Evolutionary conservation across 768 basidiomycete species (phyloP).

Genomic region (Asterophora parasitica): DNA sequence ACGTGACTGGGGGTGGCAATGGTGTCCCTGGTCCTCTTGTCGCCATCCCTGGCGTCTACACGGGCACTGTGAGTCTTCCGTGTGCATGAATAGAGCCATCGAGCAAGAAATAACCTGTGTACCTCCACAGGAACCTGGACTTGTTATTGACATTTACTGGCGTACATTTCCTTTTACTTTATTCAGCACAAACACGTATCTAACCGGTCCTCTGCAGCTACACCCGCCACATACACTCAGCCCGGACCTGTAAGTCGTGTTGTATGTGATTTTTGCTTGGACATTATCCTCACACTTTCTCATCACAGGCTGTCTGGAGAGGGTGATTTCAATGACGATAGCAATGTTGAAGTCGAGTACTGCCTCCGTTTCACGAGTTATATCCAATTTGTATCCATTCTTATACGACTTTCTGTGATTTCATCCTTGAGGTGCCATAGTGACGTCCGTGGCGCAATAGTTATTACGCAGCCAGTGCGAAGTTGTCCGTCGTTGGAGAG

Average conservation of each 20-base stretch:
- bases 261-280: neutral
- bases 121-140: slow-evolving; percentile 10
- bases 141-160: slow-evolving; percentile 12
- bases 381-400: too few relatives aligned
- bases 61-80: slow-evolving; percentile 2
- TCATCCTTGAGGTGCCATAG: too few relatives aligned
- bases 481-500: too few relatives aligned
- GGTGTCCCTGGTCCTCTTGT: slow-evolving; percentile 15
- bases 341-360: too few relatives aligned
- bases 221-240: slow-evolving; percentile 11
- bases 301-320: slow-evolving; percentile 8
- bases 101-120: neutral
- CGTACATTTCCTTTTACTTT: slow-evolving; percentile 1
- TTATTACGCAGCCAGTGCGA: too few relatives aligned
- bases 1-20: slow-evolving; percentile 17
- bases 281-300: neutral
- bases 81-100: neutral
- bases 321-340: neutral
- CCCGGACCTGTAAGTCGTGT: slow-evolving; percentile 11
- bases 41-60: slow-evolving; percentile 17
- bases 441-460: too few relatives aligned
- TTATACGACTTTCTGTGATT: too few relatives aligned
- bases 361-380: too few relatives aligned
- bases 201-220: neutral
- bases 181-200: neutral